Evolutionary conservation across 192 early-diverging fungal species (phyloP), one percentile per base, ranked within the genome.

Genomic region (Funneliformis geosporum): DNA sequence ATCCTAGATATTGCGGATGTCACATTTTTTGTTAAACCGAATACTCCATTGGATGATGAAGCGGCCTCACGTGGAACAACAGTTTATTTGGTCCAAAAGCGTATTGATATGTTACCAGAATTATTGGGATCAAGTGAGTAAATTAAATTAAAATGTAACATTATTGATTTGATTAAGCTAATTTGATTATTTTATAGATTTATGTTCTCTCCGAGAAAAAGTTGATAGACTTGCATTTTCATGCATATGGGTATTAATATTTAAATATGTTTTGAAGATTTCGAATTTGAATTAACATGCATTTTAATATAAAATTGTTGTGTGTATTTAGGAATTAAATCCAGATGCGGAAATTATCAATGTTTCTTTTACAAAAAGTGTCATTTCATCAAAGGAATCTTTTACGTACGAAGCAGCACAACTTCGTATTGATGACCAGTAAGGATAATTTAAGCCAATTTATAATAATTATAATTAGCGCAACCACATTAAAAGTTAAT

Each of bases 351-450:
- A 87, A 43, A 90, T 96, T 23, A 83, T 90, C 33, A 86, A 89
- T 59, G 94, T 95, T 1, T 90, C 94, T 83, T 98, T 97, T 80
- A 94, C 93, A n/a, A 93, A 94, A 76, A 92, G 94, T 65, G 83
- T 99, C 40, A 98, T 99, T 80, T 86, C 86, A 23, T 97, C 95
- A 10, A 96, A 96, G 60, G 93, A 92, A 62, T 97, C 97, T 72
- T 89, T 99, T 43, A 91, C 95, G 61, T 99, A 99, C 80, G 95
- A 98, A 59, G 93, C 98, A 65, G 98, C 98, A 6, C 98, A 99
- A 82, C 87, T 84, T 55, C 81, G 94, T 23, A 96, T 96, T 66
- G 89, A 92, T 64, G 93, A 94, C 27, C 84, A 85, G 76, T 91
- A 90, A n/a, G 87, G 85, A 28, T 46, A 76, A 12, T 90, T 89